phyloP scores from a whole-genome alignment of 1,284 basidiomycete species.

The Veloboletus limbatus region DNA sequence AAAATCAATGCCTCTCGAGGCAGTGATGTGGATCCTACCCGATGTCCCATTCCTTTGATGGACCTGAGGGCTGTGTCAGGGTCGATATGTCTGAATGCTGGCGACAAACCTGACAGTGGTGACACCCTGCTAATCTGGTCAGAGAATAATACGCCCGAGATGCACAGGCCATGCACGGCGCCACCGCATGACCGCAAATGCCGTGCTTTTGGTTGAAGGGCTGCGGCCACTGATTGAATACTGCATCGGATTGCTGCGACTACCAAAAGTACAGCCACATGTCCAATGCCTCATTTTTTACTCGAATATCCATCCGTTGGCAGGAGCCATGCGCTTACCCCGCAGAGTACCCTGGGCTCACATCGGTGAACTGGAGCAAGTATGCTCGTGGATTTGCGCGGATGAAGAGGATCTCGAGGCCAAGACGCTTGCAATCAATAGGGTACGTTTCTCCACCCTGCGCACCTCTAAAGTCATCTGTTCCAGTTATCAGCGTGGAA shows the following conservation, averaged over 20 bases:
- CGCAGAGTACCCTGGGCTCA: conserved; percentile 83
- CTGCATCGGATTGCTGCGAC: no score
- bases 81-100: no score
- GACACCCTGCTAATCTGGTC: no score
- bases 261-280: background rate
- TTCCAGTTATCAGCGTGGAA: conserved; percentile 75
- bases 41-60: no score
- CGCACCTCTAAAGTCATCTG: conserved; percentile 10
- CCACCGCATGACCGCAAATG: no score
- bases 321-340: conserved; percentile 64
- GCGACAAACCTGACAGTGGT: no score
- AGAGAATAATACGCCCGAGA: background rate
- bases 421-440: conserved; percentile 63
- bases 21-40: no score
- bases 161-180: no score
- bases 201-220: no score
- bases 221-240: no score
- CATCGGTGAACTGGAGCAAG: conserved; percentile 71
- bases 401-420: conserved; percentile 60
- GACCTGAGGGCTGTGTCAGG: conserved; percentile 11
- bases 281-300: no score
- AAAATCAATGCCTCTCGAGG: conserved; percentile 9
- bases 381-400: conserved; percentile 78
- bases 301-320: no score
- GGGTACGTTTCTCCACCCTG: conserved; percentile 48